These are phyloP conservation scores for Angomonas ambiguus DNA, from an alignment of 208 protist genomes.

Conservation along the genomic window DNA sequence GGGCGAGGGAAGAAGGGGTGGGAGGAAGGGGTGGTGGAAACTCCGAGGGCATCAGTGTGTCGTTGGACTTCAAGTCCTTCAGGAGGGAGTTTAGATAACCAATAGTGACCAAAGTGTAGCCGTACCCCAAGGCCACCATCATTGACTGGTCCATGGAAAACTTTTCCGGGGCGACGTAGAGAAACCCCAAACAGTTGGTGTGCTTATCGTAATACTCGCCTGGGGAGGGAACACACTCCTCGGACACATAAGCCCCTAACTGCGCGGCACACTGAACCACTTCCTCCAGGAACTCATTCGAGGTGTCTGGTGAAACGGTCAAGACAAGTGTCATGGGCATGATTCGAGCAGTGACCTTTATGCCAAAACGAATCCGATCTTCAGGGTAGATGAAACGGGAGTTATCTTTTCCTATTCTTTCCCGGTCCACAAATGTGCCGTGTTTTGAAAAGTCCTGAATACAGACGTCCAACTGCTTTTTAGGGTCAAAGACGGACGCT, in stretches of 20 bases:
- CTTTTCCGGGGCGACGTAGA: conserved; percentile 51
- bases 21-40: conserved; percentile 39
- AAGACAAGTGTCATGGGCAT: conserved; percentile 40
- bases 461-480: conserved; percentile 25
- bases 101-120: conserved; percentile 67
- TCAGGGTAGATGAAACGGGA: conserved; percentile 48
- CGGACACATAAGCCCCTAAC: conserved; percentile 45
- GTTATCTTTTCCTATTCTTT: conserved; percentile 55
- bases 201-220: conserved; percentile 43
- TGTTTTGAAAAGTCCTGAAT: conserved; percentile 67
- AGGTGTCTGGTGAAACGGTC: conserved; percentile 34
- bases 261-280: conserved; percentile 29
- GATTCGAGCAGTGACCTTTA: conserved; percentile 50
- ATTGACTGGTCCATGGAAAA: conserved; percentile 48
- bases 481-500: conserved; percentile 26
- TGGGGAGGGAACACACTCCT: conserved; percentile 37
- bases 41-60: conserved; percentile 28
- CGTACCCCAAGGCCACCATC: conserved; percentile 49
- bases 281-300: conserved; percentile 16
- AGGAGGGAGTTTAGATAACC: conserved; percentile 36
- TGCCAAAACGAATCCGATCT: conserved; percentile 58
- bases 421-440: conserved; percentile 62
- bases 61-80: conserved; percentile 21
- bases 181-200: conserved; percentile 50
- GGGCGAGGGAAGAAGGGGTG: conserved; percentile 24